phyloP scores from a whole-genome alignment of 305 asterid species.

The Solanum aculeatissimum region DNA sequence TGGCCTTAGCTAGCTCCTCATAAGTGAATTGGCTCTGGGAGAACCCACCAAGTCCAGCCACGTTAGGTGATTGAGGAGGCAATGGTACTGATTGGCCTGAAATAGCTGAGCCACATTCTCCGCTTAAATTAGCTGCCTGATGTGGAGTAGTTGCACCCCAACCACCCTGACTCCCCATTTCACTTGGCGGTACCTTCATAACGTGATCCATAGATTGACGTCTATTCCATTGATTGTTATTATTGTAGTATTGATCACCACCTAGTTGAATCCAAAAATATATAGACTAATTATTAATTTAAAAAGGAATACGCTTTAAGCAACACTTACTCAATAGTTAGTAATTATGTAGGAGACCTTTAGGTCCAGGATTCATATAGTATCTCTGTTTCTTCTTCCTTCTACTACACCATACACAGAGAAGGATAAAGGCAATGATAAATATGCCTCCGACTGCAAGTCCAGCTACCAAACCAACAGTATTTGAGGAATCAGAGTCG shows the following conservation, averaged over 20 bases:
- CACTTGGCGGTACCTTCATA: constrained; percentile 41
- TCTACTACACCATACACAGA: constrained; percentile 21
- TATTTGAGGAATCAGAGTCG: not conserved
- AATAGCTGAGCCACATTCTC: constrained; percentile 14
- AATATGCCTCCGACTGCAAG: constrained; percentile 18
- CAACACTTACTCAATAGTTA: not conserved
- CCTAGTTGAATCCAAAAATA: not conserved
- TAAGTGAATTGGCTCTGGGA: constrained; percentile 42
- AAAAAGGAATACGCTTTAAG: not conserved
- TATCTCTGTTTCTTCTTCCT: constrained; percentile 25
- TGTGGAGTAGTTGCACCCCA: constrained; percentile 8
- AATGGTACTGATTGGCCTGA: constrained; percentile 7
- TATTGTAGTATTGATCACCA: not conserved
- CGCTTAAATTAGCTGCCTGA: not conserved
- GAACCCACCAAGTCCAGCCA: constrained; percentile 33
- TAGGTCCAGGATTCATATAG: constrained; percentile 14
- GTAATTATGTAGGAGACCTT: constrained; percentile 18
- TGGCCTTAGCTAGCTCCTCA: constrained; percentile 56
- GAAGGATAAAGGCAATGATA: constrained; percentile 21
- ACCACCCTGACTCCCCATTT: constrained; percentile 16
- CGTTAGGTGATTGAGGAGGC: constrained; percentile 37
- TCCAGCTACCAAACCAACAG: constrained; percentile 19
- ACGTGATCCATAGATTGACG: constrained; percentile 26
- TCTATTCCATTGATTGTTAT: constrained; percentile 13
- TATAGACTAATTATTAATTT: not conserved